Evolutionary conservation across 352 stramenopile genomes (phyloP).

Genomic region (Globisporangium polare): DNA sequence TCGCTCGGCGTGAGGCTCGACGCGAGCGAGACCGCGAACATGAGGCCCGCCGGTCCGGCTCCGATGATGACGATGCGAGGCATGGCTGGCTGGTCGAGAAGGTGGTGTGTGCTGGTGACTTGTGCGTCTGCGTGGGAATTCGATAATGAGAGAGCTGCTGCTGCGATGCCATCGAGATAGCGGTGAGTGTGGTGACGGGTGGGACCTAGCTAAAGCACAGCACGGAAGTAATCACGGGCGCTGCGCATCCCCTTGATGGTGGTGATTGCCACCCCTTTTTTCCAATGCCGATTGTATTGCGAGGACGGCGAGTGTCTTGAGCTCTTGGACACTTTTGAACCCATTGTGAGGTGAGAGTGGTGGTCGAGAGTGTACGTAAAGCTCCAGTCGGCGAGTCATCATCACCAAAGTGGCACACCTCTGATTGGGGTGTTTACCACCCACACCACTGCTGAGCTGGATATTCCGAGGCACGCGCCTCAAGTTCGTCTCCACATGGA

Average conservation of each 20-base stretch:
- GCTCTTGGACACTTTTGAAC: background rate
- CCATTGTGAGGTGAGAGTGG: background rate
- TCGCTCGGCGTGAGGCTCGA: background rate
- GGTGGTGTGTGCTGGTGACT: background rate
- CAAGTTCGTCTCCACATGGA: too few relatives aligned
- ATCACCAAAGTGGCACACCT: too few relatives aligned
- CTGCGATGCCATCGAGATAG: background rate
- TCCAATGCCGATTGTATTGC: background rate
- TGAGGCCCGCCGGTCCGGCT: background rate
- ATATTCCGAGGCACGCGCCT: background rate
- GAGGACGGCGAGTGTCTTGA: background rate
- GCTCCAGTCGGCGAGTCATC: background rate
- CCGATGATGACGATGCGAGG: conserved; percentile 3
- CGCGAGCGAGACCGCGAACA: background rate
- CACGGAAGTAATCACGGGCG: background rate
- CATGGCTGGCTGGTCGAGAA: background rate
- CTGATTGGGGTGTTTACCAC: background rate
- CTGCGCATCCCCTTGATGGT: background rate
- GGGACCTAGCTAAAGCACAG: background rate
- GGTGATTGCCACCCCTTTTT: background rate
- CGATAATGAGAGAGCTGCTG: background rate
- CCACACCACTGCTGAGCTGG: background rate
- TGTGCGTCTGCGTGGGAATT: background rate
- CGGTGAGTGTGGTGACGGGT: background rate
- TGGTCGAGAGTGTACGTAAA: background rate